Evolutionary conservation across 2,329 filamentous ascomycete species (phyloP).

Genomic region (Fusarium staphyleae): DNA sequence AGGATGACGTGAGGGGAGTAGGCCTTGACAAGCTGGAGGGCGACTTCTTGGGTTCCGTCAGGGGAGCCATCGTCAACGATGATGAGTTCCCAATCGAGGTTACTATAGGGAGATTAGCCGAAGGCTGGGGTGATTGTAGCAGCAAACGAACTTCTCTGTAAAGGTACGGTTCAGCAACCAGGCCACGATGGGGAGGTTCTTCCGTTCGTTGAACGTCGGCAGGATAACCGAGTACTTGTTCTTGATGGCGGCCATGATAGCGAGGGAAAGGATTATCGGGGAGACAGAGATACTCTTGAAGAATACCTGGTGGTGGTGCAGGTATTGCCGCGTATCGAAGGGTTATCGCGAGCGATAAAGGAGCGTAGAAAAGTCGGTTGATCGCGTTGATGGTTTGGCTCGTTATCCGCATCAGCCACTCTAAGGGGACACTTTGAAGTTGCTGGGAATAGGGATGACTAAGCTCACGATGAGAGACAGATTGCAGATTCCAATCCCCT

Average conservation of each 20-base stretch:
- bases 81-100: slow-evolving; percentile 95
- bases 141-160: slow-evolving; percentile 73
- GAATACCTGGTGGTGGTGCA: not conserved
- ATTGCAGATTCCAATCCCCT: slow-evolving; percentile 37
- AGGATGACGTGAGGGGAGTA: slow-evolving; percentile 84
- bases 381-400: slow-evolving; percentile 32
- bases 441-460: slow-evolving; percentile 31
- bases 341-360: slow-evolving; percentile 30
- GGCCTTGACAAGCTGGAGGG: slow-evolving; percentile 85
- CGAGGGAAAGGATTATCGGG: slow-evolving; percentile 2
- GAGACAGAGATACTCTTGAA: not conserved
- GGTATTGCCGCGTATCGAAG: not conserved
- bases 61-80: slow-evolving; percentile 98
- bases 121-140: not conserved
- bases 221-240: slow-evolving; percentile 97
- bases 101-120: slow-evolving; percentile 57
- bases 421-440: slow-evolving; percentile 38
- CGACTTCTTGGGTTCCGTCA: slow-evolving; percentile 91
- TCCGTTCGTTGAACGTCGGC: slow-evolving; percentile 97
- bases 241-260: slow-evolving; percentile 54
- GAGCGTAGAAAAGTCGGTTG: slow-evolving; percentile 37
- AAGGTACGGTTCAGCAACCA: slow-evolving; percentile 95
- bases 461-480: slow-evolving; percentile 36
- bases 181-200: slow-evolving; percentile 93
- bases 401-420: slow-evolving; percentile 38